These are phyloP conservation scores for Naganishia liquefaciens DNA, from an alignment of 1,284 basidiomycete species.

Conservation along the genomic window DNA sequence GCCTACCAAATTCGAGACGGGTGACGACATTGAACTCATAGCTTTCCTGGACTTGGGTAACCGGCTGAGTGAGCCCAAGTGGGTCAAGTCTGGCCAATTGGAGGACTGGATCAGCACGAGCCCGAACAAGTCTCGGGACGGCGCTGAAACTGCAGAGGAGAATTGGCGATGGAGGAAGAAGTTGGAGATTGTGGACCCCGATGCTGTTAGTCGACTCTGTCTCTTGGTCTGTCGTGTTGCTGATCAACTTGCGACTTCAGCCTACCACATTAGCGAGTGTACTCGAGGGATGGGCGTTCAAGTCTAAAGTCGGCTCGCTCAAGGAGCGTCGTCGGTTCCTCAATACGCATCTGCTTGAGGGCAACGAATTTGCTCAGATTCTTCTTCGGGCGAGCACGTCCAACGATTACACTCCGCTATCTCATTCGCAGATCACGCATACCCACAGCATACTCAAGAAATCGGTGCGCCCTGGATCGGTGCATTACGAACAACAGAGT, in stretches of 20 bases:
- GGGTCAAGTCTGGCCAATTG: conserved; percentile 90
- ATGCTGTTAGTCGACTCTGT: conserved; percentile 67
- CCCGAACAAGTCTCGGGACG: not conserved
- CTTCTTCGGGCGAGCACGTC: conserved; percentile 83
- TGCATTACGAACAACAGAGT: conserved; percentile 83
- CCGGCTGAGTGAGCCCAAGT: conserved; percentile 89
- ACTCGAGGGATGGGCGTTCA: conserved; percentile 80
- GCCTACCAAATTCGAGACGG: conserved; percentile 14
- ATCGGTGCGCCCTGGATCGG: conserved; percentile 69
- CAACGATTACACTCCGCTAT: conserved; percentile 67
- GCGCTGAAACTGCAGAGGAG: conserved; percentile 58
- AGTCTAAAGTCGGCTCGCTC: conserved; percentile 71
- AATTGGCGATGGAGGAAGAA: conserved; percentile 81
- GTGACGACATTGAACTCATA: conserved; percentile 46
- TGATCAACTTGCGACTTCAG: conserved; percentile 53
- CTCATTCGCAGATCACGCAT: conserved; percentile 57
- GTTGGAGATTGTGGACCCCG: conserved; percentile 87
- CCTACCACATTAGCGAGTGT: conserved; percentile 87
- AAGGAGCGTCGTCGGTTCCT: conserved; percentile 83
- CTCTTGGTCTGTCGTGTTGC: not conserved
- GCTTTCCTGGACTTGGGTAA: conserved; percentile 77
- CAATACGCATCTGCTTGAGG: conserved; percentile 75
- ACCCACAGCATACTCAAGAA: conserved; percentile 52
- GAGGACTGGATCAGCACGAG: conserved; percentile 72
- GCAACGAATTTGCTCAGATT: conserved; percentile 84